A percentile compares a stretch with the other conserved stretches of the same genome.
Conservation (phyloP, 2,329 filamentous ascomycete genomes). For the Diplodia mutila region DNA sequence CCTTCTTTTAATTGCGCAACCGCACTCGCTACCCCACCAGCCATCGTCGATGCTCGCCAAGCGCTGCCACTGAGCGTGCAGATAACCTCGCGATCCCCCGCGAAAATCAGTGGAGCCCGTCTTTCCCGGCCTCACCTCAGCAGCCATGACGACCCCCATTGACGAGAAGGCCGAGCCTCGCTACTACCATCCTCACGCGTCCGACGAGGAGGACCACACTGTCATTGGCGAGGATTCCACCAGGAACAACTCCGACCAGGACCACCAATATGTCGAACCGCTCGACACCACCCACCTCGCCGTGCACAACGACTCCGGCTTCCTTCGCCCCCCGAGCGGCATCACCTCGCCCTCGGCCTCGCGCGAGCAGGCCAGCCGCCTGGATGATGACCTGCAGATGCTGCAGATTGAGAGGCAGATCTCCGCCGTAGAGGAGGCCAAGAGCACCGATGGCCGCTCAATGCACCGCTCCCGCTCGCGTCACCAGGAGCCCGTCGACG, state of each 20-base stretch:
- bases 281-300: slow-evolving; percentile 8
- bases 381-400: slow-evolving; percentile 69
- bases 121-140: not conserved
- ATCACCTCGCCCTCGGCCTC: slow-evolving; percentile 58
- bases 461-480: slow-evolving; percentile 58
- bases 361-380: slow-evolving; percentile 62
- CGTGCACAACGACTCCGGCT: slow-evolving; percentile 48
- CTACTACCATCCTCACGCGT: slow-evolving; percentile 38
- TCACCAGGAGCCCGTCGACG: slow-evolving; percentile 62
- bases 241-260: slow-evolving; percentile 34
- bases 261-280: not conserved
- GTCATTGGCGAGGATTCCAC: slow-evolving; percentile 42
- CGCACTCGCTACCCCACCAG: slow-evolving; percentile 2
- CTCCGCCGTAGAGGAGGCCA: slow-evolving; percentile 47
- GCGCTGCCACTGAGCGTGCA: not conserved
- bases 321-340: slow-evolving; percentile 37
- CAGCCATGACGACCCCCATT: slow-evolving; percentile 42
- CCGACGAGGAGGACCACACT: slow-evolving; percentile 42
- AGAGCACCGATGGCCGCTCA: slow-evolving; percentile 46
- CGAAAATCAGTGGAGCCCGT: slow-evolving; percentile 23
- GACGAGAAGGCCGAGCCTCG: slow-evolving; percentile 44
- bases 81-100: slow-evolving; percentile 23
- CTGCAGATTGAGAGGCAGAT: slow-evolving; percentile 67
- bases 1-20: slow-evolving; percentile 4
- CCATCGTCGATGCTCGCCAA: not conserved